Base-by-base conservation (phyloP, 768 basidiomycete species). In the Coprinellus aureogranulatus region DNA sequence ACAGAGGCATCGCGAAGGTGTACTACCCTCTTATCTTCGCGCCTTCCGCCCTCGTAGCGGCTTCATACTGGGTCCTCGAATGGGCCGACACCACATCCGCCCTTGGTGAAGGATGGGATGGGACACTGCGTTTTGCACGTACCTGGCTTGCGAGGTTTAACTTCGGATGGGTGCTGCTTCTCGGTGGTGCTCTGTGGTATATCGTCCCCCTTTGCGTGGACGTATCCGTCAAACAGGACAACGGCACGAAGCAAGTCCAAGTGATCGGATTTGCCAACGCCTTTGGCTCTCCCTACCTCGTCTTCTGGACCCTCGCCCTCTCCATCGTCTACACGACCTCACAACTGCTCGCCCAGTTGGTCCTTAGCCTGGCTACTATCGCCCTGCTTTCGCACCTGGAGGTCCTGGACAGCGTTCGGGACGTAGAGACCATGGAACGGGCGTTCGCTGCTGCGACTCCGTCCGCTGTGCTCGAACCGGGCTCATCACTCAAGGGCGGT, bases 191-290 rank as follows among this genome's bases (percentile, higher is more conserved):
- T 10, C 65, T 90, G 8, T 97, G 94, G 94, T 86, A 80, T 75
- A 65, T 78, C 18, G 75, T 84, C 2, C 91, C 93, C 0, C 72
- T 92, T 2, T 93, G 92, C 68, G 74, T 98, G 39, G 78, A 88
- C 55, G 75, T 97, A 41, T 64, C 69, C 58, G 75, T 73, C 18
- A 69, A 68, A 52, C 62, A 70, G 44, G 53, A 66, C 23, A 70
- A 66, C 57, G 61, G 62, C 58, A 76, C 61, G 63, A 73, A 67
- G 16, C 79, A 84, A 58, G 62, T 69, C 26, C 60, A 65, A 20
- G 81, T 98, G 1, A 71, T 93, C 1, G 95, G 95, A 0, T 96
- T 87, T 65, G 90, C 92, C 0, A 97, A 98, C 68, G 86, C 91
- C 0, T 95, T 86, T 64, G 96, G 94, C 16, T 86, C 94, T 16